Evolutionary conservation across 106 monocot genomes (phyloP), one percentile per base, ranked within the genome.

Genomic region (Cymbidium sinense): DNA sequence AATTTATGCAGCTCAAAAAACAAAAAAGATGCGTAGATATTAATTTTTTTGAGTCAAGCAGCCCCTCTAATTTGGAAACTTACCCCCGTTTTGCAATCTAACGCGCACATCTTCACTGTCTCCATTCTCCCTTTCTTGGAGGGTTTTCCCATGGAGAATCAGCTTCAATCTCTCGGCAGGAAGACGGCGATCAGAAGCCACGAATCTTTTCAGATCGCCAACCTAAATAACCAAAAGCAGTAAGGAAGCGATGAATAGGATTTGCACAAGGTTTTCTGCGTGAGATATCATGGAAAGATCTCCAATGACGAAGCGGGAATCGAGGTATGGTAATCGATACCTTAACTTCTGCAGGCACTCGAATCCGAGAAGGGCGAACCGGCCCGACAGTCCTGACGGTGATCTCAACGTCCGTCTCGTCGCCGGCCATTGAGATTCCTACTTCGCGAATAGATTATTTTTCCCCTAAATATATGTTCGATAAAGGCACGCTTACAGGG

Each of bases 101-200:
- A 89, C 70, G 39, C 10, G 23, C 54, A 69, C 41, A 70, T 81
- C 89, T 50, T 91, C 91, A 25, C 39, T 31, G 5, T 25, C 81
- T 34, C 76, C 80, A 35, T 61, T 76, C 25, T 74, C 83, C 80
- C 67, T 79, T 55, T 85, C 87, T 20, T 34, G 70, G 21, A 89
- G 75, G 21, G 80, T 84, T 83, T 77, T 80, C 2, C 93, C 89
- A 21, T 82, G 77, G 23, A 90, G 78, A 17, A 88, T 80, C 20
- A 90, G 79, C 83, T 88, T 89, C 35, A 93, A 39, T 34, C 86
- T 85, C 20, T 86, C 89, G 36, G 61, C 51, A 11, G 90, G 87
- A 19, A 87, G 84, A 67, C 81, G 30, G 25, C 84, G 69, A 29
- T 82, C 83, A 7, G 72, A 72, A 9, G 87, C 85, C 33, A 90